Evolutionary conservation across 768 basidiomycete genomes (phyloP), one percentile per base, ranked within the genome.

Genomic region (Termitomyces sp.): DNA sequence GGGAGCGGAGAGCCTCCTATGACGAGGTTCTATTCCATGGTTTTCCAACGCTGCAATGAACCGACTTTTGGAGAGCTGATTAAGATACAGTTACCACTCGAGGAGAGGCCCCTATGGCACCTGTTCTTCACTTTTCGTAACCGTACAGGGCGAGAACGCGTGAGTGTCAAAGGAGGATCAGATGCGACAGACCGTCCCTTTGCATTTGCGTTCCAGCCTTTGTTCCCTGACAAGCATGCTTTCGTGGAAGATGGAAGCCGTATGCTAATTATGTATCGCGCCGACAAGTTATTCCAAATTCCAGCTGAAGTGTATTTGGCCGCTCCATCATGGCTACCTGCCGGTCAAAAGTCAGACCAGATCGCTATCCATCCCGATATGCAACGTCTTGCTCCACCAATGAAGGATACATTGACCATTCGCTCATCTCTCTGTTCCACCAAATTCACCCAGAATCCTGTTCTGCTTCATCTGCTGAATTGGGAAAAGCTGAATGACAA

Each of bases 51-150:
- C 35, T 96, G 89, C 67, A 89, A 85, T 59, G 85, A 89, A 62
- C 96, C 96, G 1, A 96, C 92, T 1, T 98, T 87, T 68, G 92
- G 92, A 35, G 96, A 98, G 71, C 82, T 98, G 46, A 81, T 98
- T 72, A 98, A 98, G 70, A 75, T 98, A 16, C 80, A 84, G 59
- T 71, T 98, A 9, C 89, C 92, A 21, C 72, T 77, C 12, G 77
- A 85, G 9, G 81, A 83, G 8, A 78, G 87, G 38, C 85, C 86
- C 2, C 80, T 84, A 41, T 95, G 91, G 84, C 96, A 98, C 67
- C 73, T 98, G 14, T 98, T 96, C 79, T 91, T 98, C 74, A 92
- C 92, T 0, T 95, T 98, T 73, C 84, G 91, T 40, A 87, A 92
- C 66, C 87, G 88, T 37, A 75, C 73, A 43, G 80, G 78, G 12